Conservation (phyloP, 2,329 filamentous ascomycete species). For the Ceratocystis smalleyi region DNA sequence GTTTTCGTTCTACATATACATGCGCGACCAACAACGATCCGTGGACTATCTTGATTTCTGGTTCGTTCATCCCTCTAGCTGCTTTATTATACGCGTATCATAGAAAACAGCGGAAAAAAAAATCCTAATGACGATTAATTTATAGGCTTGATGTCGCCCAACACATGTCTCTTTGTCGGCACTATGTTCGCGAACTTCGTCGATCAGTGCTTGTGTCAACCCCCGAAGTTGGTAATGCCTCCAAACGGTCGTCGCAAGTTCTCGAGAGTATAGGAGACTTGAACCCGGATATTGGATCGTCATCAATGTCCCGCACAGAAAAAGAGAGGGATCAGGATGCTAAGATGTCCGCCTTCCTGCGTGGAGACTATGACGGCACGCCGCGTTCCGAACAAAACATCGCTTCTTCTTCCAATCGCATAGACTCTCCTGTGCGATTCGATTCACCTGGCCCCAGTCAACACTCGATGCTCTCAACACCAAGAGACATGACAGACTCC, state of each 20-base stretch:
- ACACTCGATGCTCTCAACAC: slow-evolving; percentile 36
- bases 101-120: not conserved
- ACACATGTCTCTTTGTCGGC: slow-evolving; percentile 92
- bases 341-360: slow-evolving; percentile 78
- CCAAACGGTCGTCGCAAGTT: slow-evolving; percentile 70
- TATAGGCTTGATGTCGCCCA: slow-evolving; percentile 94
- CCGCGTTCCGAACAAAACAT: slow-evolving; percentile 1
- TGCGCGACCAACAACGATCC: slow-evolving; percentile 94
- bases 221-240: slow-evolving; percentile 71
- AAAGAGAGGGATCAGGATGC: slow-evolving; percentile 71
- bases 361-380: slow-evolving; percentile 37
- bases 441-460: slow-evolving; percentile 40
- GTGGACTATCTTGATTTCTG: slow-evolving; percentile 98
- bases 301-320: slow-evolving; percentile 47
- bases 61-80: slow-evolving; percentile 34
- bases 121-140: slow-evolving; percentile 1
- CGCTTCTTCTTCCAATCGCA: not conserved
- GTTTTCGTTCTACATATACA: slow-evolving; percentile 99
- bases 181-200: slow-evolving; percentile 90
- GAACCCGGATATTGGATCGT: slow-evolving; percentile 41
- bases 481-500: slow-evolving; percentile 52
- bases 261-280: slow-evolving; percentile 60
- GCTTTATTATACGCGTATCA: not conserved
- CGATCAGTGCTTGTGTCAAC: slow-evolving; percentile 86
- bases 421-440: slow-evolving; percentile 25